phyloP scores from a whole-genome alignment of 306 rosid species.

The Cucurbita argyrosperma region DNA sequence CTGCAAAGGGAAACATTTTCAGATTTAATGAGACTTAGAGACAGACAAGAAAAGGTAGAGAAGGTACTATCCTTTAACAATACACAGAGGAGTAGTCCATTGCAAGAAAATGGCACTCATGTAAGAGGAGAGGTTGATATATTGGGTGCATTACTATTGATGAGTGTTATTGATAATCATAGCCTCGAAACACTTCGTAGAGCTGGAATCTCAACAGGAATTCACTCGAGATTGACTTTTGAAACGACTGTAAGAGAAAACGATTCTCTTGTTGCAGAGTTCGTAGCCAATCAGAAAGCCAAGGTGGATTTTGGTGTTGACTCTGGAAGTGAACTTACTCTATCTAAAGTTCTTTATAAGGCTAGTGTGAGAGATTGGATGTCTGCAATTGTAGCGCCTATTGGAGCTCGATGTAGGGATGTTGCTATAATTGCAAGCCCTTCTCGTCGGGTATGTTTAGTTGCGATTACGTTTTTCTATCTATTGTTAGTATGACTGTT shows the following conservation, averaged over 20 bases:
- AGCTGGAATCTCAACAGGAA: conserved; percentile 57
- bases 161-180: conserved; percentile 27
- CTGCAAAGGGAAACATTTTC: conserved; percentile 81
- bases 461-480: not conserved
- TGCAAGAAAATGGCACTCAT: conserved; percentile 42
- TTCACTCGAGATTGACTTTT: conserved; percentile 52
- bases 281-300: conserved; percentile 44
- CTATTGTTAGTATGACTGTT: not conserved
- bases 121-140: conserved; percentile 62
- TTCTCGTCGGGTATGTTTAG: conserved; percentile 38
- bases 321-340: conserved; percentile 44
- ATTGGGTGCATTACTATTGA: conserved; percentile 42
- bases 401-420: conserved; percentile 84
- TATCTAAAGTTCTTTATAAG: conserved; percentile 42
- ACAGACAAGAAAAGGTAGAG: conserved; percentile 87
- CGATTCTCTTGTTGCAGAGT: conserved; percentile 48
- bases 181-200: conserved; percentile 19
- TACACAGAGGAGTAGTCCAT: conserved; percentile 54
- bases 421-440: conserved; percentile 38
- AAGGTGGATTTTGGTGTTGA: conserved; percentile 10
- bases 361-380: conserved; percentile 46
- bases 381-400: conserved; percentile 45
- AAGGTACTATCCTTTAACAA: conserved; percentile 49
- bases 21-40: conserved; percentile 74
- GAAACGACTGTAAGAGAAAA: conserved; percentile 42